A percentile compares a stretch with the other conserved stretches of the same genome.
Conservation (phyloP, 345 rosid species). For the Mangifera indica region DNA sequence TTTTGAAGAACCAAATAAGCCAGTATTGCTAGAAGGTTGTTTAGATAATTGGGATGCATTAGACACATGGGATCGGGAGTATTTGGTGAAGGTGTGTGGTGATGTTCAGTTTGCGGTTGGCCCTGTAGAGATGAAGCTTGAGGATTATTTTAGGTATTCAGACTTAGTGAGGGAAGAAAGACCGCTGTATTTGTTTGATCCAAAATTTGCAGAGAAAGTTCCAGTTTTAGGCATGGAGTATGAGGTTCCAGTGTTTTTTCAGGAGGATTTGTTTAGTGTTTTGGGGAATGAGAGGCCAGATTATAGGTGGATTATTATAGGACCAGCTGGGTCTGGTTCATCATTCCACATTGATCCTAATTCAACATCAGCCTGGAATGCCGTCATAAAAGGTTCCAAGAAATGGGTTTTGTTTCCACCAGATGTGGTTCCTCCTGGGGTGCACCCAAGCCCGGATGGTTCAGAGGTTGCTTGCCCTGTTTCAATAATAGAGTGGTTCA, state of each 20-base stretch:
- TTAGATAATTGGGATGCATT: constrained; percentile 72
- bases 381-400: constrained; percentile 86
- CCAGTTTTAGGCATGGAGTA: constrained; percentile 63
- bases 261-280: constrained; percentile 84
- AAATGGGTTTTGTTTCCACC: constrained; percentile 98
- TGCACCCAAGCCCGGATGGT: constrained; percentile 94
- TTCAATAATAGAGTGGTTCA: constrained; percentile 96
- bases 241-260: constrained; percentile 75
- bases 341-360: constrained; percentile 99
- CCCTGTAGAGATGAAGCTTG: constrained; percentile 81
- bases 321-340: constrained; percentile 94
- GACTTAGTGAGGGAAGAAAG: constrained; percentile 84
- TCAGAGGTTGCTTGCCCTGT: constrained; percentile 98
- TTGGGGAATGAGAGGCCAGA: constrained; percentile 84
- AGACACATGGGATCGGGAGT: constrained; percentile 71
- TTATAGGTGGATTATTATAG: constrained; percentile 90
- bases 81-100: constrained; percentile 49
- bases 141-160: constrained; percentile 69
- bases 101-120: constrained; percentile 72
- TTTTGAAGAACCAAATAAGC: constrained; percentile 85
- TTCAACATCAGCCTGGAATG: constrained; percentile 98
- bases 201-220: constrained; percentile 79
- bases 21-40: constrained; percentile 88
- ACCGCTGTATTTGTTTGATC: constrained; percentile 91
- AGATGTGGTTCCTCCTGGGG: constrained; percentile 90